Percentiles rank a stretch among this genome's conserved stretches.
phyloP scores from a whole-genome alignment of 345 rosid species.

The Mangifera indica region DNA sequence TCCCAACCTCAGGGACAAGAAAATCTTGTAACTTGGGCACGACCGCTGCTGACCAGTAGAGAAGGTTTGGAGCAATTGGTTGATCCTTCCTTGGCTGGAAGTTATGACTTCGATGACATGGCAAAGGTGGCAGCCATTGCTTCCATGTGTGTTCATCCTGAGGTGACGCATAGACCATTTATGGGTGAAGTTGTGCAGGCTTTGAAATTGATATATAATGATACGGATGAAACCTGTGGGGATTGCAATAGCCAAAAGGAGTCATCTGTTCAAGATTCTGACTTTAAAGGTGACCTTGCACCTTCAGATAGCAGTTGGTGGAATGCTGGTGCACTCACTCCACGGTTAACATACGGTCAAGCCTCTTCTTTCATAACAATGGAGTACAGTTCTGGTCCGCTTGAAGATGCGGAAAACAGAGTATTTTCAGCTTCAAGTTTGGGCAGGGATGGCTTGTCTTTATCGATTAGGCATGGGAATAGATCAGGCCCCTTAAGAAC shows the following conservation, averaged over 20 bases:
- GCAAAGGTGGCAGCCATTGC: conserved; percentile 99
- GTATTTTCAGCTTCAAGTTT: conserved; percentile 62
- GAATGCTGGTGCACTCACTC: conserved; percentile 70
- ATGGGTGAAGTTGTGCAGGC: conserved; percentile 99
- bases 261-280: conserved; percentile 75
- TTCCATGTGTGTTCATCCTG: conserved; percentile 95
- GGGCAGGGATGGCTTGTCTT: conserved; percentile 42
- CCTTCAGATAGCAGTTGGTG: conserved; percentile 93
- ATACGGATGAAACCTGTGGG: conserved; percentile 71
- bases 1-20: conserved; percentile 97
- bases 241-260: conserved; percentile 84
- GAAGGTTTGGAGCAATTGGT: conserved; percentile 86
- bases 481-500: conserved; percentile 92
- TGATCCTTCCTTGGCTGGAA: conserved; percentile 77
- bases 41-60: conserved; percentile 74
- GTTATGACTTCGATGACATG: conserved; percentile 81
- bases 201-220: conserved; percentile 87
- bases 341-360: conserved; percentile 69
- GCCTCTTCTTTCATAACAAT: conserved; percentile 84
- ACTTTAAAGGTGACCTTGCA: conserved; percentile 70
- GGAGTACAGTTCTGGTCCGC: conserved; percentile 92
- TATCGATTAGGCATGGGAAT: conserved; percentile 65
- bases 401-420: conserved; percentile 67
- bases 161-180: conserved; percentile 91
- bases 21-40: conserved; percentile 97